Percentiles rank a stretch among this genome's conserved stretches.
These are phyloP conservation scores for Aspergillus fructus DNA, from an alignment of 2,329 filamentous ascomycete genomes.

Conservation along the genomic window DNA sequence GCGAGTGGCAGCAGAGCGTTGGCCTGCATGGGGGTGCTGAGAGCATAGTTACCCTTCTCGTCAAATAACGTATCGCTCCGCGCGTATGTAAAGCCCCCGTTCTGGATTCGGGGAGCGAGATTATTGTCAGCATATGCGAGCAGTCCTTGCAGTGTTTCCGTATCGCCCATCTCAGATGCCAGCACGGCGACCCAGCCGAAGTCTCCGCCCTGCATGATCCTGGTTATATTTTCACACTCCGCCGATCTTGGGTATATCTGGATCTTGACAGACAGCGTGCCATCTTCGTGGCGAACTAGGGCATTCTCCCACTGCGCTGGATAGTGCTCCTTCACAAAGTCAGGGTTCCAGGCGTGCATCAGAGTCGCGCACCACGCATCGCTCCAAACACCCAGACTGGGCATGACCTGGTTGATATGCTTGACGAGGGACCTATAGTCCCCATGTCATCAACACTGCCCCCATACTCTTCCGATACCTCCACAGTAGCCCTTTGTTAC, in stretches of 20 bases:
- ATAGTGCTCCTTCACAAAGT: background rate
- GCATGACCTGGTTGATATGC: background rate
- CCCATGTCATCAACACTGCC: background rate
- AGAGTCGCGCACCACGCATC: slow-evolving; percentile 1
- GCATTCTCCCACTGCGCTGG: background rate
- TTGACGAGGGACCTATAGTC: background rate
- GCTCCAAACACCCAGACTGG: background rate
- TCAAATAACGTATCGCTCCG: background rate
- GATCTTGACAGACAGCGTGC: background rate
- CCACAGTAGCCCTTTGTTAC: slow-evolving; percentile 1
- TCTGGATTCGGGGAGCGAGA: slow-evolving; percentile 1
- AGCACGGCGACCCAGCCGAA: slow-evolving; percentile 1
- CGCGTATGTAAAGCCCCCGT: slow-evolving; percentile 1
- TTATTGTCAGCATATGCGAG: slow-evolving; percentile 2
- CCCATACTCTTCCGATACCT: background rate
- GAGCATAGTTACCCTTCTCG: background rate
- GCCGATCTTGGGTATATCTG: background rate
- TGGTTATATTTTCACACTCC: too few species aligned
- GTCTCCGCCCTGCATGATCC: background rate
- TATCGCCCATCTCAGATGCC: slow-evolving; percentile 4
- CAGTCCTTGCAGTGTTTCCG: background rate
- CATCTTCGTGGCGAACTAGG: background rate
- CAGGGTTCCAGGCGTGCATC: slow-evolving; percentile 6
- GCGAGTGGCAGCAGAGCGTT: slow-evolving; percentile 2
- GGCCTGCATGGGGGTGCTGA: background rate